Percentiles rank a stretch among this genome's conserved stretches.
phyloP scores from a whole-genome alignment of 1,284 basidiomycete species.

The Exobasidium rhododendri region DNA sequence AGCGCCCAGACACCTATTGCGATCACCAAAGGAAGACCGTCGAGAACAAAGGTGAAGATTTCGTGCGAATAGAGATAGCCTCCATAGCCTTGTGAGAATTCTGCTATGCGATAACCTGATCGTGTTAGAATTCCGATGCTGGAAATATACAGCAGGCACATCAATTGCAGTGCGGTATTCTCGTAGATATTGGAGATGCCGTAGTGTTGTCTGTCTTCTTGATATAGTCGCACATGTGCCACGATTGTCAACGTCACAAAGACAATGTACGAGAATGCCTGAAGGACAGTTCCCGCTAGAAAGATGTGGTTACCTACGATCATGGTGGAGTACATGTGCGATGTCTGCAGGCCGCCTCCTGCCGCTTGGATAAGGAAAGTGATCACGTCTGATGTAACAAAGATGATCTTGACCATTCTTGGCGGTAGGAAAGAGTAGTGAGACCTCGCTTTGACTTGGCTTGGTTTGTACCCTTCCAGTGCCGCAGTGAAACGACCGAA shows the following conservation, averaged over 20 bases:
- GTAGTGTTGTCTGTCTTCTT: neutral
- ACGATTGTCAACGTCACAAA: conserved; percentile 23
- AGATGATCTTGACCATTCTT: conserved; percentile 25
- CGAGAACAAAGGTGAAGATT: conserved; percentile 30
- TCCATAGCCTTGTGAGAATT: conserved; percentile 32
- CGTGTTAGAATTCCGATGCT: conserved; percentile 25
- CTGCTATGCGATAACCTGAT: conserved; percentile 36
- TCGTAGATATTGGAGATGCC: neutral
- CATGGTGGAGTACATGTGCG: neutral
- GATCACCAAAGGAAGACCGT: conserved; percentile 32
- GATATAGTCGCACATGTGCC: conserved; percentile 12
- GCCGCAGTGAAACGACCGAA: conserved; percentile 35
- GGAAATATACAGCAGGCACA: conserved; percentile 19
- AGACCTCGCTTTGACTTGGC: neutral
- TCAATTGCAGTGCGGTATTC: neutral
- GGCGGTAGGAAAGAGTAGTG: conserved; percentile 21
- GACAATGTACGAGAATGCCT: conserved; percentile 33
- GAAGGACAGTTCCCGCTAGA: conserved; percentile 30
- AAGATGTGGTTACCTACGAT: conserved; percentile 30
- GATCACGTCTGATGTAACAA: conserved; percentile 37
- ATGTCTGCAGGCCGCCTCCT: conserved; percentile 32
- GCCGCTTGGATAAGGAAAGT: conserved; percentile 25
- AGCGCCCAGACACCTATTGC: conserved; percentile 29
- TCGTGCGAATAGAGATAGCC: conserved; percentile 33
- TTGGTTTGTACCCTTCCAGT: conserved; percentile 16